These are phyloP conservation scores for Fusarium duplospermum DNA, from an alignment of 2,329 filamentous ascomycete species.

Conservation along the genomic window DNA sequence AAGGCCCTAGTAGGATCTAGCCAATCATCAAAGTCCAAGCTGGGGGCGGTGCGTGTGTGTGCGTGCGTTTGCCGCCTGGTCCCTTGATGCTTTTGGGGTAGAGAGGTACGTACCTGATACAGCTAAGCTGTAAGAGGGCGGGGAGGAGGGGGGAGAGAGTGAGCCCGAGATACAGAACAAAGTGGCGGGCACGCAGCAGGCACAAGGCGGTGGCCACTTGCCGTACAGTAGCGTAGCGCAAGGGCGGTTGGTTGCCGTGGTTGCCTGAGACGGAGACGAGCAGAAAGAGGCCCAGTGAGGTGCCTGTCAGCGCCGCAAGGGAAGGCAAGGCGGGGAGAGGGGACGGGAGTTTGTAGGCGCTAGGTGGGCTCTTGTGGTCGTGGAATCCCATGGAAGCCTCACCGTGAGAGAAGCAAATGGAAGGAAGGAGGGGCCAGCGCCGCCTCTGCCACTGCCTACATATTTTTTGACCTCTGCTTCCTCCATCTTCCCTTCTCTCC, in stretches of 20 bases:
- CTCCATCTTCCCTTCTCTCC: conserved; percentile 40
- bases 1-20: conserved; percentile 38
- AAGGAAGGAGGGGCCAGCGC: conserved; percentile 43
- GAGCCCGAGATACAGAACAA: conserved; percentile 21
- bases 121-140: neutral
- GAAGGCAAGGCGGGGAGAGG: conserved; percentile 9
- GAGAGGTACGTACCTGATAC: conserved; percentile 1
- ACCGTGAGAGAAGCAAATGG: conserved; percentile 45
- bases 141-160: neutral
- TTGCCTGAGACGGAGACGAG: conserved; percentile 5
- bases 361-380: conserved; percentile 46
- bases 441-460: conserved; percentile 37
- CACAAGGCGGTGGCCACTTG: conserved; percentile 32
- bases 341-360: conserved; percentile 30
- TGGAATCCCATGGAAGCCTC: conserved; percentile 62
- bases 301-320: conserved; percentile 6
- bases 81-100: conserved; percentile 36
- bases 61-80: conserved; percentile 32
- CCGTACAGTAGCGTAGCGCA: conserved; percentile 19
- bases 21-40: conserved; percentile 36
- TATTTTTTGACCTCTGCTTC: conserved; percentile 49
- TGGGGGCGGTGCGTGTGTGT: conserved; percentile 17
- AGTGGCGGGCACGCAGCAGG: neutral
- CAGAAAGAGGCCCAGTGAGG: neutral
- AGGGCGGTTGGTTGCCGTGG: conserved; percentile 28